These are phyloP conservation scores for Lindgomyces ingoldianus DNA, from an alignment of 495 filamentous ascomycete genomes.

Conservation along the genomic window DNA sequence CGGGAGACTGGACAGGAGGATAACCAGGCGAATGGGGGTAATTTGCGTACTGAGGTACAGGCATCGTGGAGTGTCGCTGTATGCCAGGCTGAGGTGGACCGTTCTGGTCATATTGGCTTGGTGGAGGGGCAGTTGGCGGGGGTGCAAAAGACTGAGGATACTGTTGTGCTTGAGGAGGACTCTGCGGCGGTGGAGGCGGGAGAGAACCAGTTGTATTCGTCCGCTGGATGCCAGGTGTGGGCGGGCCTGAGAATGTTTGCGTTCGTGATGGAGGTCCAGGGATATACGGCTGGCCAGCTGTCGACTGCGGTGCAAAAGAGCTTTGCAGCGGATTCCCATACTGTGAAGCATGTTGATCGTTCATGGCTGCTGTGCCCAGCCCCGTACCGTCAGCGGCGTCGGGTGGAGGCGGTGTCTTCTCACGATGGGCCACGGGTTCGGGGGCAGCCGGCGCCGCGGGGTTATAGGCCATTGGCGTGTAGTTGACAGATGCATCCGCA, in stretches of 20 bases:
- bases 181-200: slow-evolving; percentile 36
- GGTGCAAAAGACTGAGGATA: slow-evolving; percentile 27
- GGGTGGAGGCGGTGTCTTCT: slow-evolving; percentile 84
- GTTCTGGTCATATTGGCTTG: slow-evolving; percentile 30
- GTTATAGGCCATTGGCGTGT: slow-evolving; percentile 84
- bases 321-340: slow-evolving; percentile 21
- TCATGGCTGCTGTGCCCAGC: slow-evolving; percentile 64
- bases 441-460: slow-evolving; percentile 84
- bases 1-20: slow-evolving; percentile 35
- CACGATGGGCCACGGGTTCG: slow-evolving; percentile 77
- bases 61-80: slow-evolving; percentile 32
- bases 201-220: slow-evolving; percentile 31
- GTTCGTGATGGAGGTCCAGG: slow-evolving; percentile 44
- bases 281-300: slow-evolving; percentile 43
- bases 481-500: too few species aligned
- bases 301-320: slow-evolving; percentile 51
- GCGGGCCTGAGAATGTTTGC: slow-evolving; percentile 41
- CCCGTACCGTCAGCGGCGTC: slow-evolving; percentile 73
- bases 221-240: slow-evolving; percentile 28
- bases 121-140: slow-evolving; percentile 29
- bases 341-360: slow-evolving; percentile 55
- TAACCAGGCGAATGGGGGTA: slow-evolving; percentile 34
- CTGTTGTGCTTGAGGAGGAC: slow-evolving; percentile 3
- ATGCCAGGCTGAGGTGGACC: slow-evolving; percentile 33
- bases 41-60: slow-evolving; percentile 38